Evolutionary conservation across 2,329 filamentous ascomycete species (phyloP).

Genomic region (Aspergillus tubingensis): DNA sequence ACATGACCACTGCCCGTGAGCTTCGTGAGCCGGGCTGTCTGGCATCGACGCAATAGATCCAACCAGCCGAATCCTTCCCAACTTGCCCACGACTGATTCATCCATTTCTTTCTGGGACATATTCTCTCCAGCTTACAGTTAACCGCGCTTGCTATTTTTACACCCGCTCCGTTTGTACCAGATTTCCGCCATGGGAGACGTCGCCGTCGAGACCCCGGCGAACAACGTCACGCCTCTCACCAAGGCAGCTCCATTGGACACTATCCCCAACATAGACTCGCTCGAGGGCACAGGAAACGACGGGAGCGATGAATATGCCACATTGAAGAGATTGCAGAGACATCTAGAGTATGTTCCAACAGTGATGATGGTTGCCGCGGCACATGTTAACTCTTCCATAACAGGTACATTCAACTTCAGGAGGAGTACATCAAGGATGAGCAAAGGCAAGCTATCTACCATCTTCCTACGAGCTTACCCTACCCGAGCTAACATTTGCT

Average conservation of each 20-base stretch:
- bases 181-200: slow-evolving; percentile 71
- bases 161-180: neutral
- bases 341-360: slow-evolving; percentile 75
- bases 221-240: slow-evolving; percentile 75
- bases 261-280: slow-evolving; percentile 86
- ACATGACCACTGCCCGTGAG: slow-evolving; percentile 8
- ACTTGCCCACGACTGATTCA: neutral
- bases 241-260: slow-evolving; percentile 72
- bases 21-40: slow-evolving; percentile 11
- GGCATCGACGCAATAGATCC: slow-evolving; percentile 11
- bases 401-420: slow-evolving; percentile 90
- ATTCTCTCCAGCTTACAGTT: neutral
- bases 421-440: slow-evolving; percentile 99
- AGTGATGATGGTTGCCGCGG: neutral
- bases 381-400: slow-evolving; percentile 23
- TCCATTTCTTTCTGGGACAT: neutral
- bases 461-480: neutral
- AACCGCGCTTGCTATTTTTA: neutral
- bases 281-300: slow-evolving; percentile 82
- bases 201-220: slow-evolving; percentile 77
- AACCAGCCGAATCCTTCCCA: neutral
- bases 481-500: slow-evolving; percentile 17
- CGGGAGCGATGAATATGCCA: slow-evolving; percentile 88
- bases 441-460: slow-evolving; percentile 65
- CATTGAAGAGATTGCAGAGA: slow-evolving; percentile 92